Conservation (phyloP, 441 rosid genomes). For the Manihot esculenta region DNA sequence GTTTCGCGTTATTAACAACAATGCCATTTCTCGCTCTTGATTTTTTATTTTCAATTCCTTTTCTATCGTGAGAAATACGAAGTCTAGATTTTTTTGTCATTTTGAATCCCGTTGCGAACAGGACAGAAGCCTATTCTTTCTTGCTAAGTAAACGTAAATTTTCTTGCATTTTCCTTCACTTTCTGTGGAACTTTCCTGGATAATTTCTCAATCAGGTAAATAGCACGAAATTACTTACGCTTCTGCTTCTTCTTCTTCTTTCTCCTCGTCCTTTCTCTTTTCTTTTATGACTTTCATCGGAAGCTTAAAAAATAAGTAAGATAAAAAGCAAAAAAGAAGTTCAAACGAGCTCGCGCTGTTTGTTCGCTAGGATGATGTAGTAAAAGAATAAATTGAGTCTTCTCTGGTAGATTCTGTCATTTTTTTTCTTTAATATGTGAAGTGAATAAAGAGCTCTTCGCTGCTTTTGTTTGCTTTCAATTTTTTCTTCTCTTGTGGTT, state of each 20-base stretch:
- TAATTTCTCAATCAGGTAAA: conserved; percentile 36
- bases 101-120: conserved; percentile 8
- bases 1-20: background rate
- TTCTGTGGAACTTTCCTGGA: conserved; percentile 43
- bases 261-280: background rate
- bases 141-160: background rate
- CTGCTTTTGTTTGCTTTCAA: background rate
- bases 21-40: background rate
- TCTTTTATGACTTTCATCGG: background rate
- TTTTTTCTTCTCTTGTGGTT: background rate
- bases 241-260: background rate
- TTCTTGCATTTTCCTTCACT: conserved; percentile 29
- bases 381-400: background rate
- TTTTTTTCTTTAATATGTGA: background rate
- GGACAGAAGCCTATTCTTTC: conserved; percentile 9
- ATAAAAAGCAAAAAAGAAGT: background rate
- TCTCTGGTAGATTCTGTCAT: background rate
- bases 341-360: conserved; percentile 7
- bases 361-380: conserved; percentile 12
- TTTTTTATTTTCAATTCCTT: background rate
- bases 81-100: background rate
- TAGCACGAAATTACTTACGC: background rate
- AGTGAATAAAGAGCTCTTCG: background rate
- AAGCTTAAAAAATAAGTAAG: background rate
- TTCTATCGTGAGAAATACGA: background rate